Evolutionary conservation across 345 rosid genomes (phyloP), one percentile per base, ranked within the genome.

Genomic region (Moricandia moricandioides): DNA sequence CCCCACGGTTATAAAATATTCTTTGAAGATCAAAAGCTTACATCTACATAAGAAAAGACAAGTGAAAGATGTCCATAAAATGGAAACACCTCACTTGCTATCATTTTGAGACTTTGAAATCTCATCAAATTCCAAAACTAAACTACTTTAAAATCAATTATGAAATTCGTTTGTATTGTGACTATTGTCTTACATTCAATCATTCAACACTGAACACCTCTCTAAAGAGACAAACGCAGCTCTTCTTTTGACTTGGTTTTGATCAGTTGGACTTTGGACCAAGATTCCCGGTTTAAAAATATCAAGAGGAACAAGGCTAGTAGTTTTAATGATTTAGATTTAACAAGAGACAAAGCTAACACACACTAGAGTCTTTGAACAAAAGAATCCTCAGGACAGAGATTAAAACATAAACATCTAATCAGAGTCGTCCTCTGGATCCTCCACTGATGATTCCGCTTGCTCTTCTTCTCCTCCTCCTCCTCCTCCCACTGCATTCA

Each of bases 381-480:
- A 31, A 31, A 33, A 7, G 27, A 62, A 21, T 26, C 51, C 62
- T 18, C 2, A 73, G 16, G 27, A 34, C 29, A 7, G 49, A 74
- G 61, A 35, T 17, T 43, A 43, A 59, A 66, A 10, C 33, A 67
- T 24, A 14, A 5, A 14, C 43, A 57, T 51, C 74, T 76, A 76
- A 70, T 76, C 80, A 30, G 80, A 76, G 51, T 69, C 73, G n/a
- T 76, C 80, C 21, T 76, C 80, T 63, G 80, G 80, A 76, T 76
- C 80, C 12, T 76, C 80, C 61, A 76, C 80, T 70, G 80, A 76
- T 76, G 80, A 76, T 56, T 70, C 80, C 30, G 75, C 80, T 43
- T 64, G 37, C 4, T 76, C 79, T 55, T 70, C 80, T 62, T 76
- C 49, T 43, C 16, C 49, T 43, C 45, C 43, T 37, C 45, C 43